Evolutionary conservation across 1,139 yeast species (phyloP), one percentile per base, ranked within the genome.

Genomic region (Candida mesenterica): DNA sequence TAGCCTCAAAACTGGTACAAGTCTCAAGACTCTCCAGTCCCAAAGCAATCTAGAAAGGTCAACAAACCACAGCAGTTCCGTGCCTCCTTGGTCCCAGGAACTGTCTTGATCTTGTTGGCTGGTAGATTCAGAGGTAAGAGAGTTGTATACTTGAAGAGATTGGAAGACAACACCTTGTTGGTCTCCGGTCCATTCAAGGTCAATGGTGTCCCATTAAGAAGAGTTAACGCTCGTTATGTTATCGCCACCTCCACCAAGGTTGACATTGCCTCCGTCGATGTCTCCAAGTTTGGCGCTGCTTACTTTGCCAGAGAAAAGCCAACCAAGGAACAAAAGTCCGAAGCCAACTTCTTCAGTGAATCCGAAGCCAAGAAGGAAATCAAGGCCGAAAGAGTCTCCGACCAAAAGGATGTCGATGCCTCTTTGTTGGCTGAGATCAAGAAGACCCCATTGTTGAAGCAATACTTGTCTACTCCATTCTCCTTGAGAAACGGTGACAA

Each of bases 91-190:
- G 95, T 87, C 57, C 97, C 97, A 73, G 98, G 98, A 72, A 86
- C 98, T 65, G 97, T 92, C 60, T 81, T 92, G 71, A 92, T 92
- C 74, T 80, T 92, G 71, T 83, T 94, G 72, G 97, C 98, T 65
- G 98, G 99, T 72, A 90, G 97, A 77, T 92, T 89, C 96, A 87
- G 98, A 78, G 99, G 99, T 72, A 94, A 92, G 89, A 92, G 99
- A 79, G 98, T 92, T 62, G 97, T 92, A 51, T 87, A 85, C 89
- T 84, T 92, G 71, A 92, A 92, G 86, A 77, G 84, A 75, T 82
- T 94, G 69, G 97, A 89, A 77, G 98, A 94, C 83, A 88, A 87
- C 90, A 92, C 97, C 55, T 80, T 94, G 65, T 86, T 92, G 68
- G 96, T 92, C 53, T 77, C 97, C 49, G 99, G 99, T 69, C 99